Evolutionary conservation across 495 filamentous ascomycete genomes (phyloP), one percentile per base, ranked within the genome.

Genomic region (Aspergillus conjunctus): DNA sequence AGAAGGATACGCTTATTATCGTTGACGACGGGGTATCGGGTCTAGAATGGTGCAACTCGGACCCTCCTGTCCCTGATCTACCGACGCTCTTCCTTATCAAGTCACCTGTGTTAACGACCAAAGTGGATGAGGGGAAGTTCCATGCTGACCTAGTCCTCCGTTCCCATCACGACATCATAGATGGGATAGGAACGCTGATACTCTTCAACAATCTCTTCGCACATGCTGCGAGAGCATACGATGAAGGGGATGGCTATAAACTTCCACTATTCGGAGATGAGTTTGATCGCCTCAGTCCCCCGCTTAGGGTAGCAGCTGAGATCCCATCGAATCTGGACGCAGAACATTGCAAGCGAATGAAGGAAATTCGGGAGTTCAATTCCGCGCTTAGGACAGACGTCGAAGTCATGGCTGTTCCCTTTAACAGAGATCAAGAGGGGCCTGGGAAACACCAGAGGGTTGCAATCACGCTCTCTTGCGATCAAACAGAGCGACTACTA

Each of bases 81-180:
- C 71, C 79, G 18, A 79, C 74, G 1, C 53, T 81, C 0, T 77
- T 76, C 60, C 52, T 80, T 8, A 37, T 81, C 41, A 73, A 56
- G 11, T 44, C 59, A 0, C 48, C 67, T n/a, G n/a, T n/a, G n/a
- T n/a, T n/a, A 1, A 20, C 60, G 0, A 32, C 51, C n/a, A n/a
- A n/a, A n/a, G n/a, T n/a, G 6, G 7, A 52, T 4, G 44, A 56
- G 3, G 31, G 30, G 7, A 6, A 15, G 1, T 33, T 74, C 44
- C 60, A 55, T 11, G 64, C 63, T 1, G 73, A 77, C 37, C 51
- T 82, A 26, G 70, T 83, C 12, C 66, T 82, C 17, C 72, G 78
- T 7, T 72, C 69, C 10, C 76, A 73, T 14, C 79, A 82, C 65
- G 75, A 79, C 59, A 67, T 81, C 5, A 79, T 80, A 11, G 81